Conservation (phyloP, 495 filamentous ascomycete species). For the Hypoxylon lienhwacheense region DNA sequence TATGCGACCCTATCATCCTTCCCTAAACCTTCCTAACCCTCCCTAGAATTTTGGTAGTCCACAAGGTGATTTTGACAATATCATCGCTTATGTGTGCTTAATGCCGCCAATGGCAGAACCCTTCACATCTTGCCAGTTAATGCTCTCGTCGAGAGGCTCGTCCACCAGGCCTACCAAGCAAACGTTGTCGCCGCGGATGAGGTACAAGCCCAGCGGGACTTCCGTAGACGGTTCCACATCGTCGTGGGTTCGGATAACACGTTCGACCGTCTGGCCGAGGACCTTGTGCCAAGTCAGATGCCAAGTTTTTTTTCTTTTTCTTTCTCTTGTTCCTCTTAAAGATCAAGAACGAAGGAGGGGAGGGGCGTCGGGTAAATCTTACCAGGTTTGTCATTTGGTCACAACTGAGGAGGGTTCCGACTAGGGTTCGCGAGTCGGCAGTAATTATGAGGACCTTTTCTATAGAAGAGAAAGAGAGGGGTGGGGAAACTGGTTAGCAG, state of each 20-base stretch:
- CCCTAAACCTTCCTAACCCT: too few species aligned
- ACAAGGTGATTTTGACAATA: neutral
- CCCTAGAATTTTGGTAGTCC: neutral
- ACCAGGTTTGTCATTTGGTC: slow-evolving; percentile 92
- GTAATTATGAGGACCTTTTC: slow-evolving; percentile 92
- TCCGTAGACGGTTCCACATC: slow-evolving; percentile 80
- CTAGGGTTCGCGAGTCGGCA: slow-evolving; percentile 85
- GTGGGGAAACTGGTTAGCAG: too few species aligned
- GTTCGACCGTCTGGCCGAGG: slow-evolving; percentile 79
- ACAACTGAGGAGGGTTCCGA: slow-evolving; percentile 80
- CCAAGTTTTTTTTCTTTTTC: too few species aligned
- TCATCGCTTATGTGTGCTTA: slow-evolving; percentile 57
- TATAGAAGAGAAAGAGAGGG: too few species aligned
- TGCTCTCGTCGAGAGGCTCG: slow-evolving; percentile 80
- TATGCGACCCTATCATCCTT: slow-evolving; percentile 25
- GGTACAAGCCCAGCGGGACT: slow-evolving; percentile 82
- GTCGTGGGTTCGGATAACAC: slow-evolving; percentile 81
- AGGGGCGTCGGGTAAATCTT: too few species aligned
- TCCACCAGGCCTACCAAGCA: slow-evolving; percentile 88
- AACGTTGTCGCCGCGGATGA: slow-evolving; percentile 94
- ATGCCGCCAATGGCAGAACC: slow-evolving; percentile 81
- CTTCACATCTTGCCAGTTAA: slow-evolving; percentile 88
- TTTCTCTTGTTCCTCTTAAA: too few species aligned
- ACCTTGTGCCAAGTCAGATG: too few species aligned
- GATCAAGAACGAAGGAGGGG: too few species aligned